Percentiles rank a stretch among this genome's conserved stretches.
Evolutionary conservation across 768 basidiomycete species (phyloP).

Genomic region (Roridomyces roridus): DNA sequence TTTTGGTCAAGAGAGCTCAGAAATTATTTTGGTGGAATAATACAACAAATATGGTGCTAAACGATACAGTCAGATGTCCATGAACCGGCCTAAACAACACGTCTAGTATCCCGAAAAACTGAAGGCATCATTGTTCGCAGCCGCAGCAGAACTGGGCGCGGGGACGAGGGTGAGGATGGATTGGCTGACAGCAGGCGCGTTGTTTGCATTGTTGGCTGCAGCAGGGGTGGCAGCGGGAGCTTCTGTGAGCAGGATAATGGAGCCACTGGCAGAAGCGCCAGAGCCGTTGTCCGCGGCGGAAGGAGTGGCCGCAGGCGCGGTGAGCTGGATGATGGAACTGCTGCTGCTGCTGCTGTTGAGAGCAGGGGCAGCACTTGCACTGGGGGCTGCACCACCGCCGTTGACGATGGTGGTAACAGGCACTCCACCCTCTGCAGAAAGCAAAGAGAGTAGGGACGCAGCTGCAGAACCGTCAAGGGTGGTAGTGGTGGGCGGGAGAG

Average conservation of each 20-base stretch:
- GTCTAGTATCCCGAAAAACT: conserved; percentile 16
- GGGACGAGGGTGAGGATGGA: conserved; percentile 1
- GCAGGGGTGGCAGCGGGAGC: not conserved
- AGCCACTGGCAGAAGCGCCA: not conserved
- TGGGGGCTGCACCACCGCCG: not conserved
- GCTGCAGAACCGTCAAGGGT: conserved; percentile 52
- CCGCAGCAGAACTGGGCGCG: not conserved
- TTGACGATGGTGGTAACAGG: conserved; percentile 8
- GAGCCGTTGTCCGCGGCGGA: too few species aligned
- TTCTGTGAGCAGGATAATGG: conserved; percentile 8
- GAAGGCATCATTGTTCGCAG: conserved; percentile 6
- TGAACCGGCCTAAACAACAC: not conserved
- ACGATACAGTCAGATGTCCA: too few species aligned
- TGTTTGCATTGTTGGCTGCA: not conserved
- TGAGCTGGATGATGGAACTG: conserved; percentile 4
- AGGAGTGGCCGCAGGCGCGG: not conserved
- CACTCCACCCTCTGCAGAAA: not conserved
- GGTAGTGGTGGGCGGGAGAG: conserved; percentile 43
- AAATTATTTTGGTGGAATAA: not conserved
- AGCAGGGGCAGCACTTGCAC: not conserved
- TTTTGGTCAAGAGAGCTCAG: not conserved
- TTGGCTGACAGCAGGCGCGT: not conserved
- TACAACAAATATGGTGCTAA: not conserved
- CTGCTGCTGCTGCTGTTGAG: not conserved
- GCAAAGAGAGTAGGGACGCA: conserved; percentile 7